These are phyloP conservation scores for Sideroxylon spinosum DNA, from an alignment of 179 eudicot species.

Conservation along the genomic window DNA sequence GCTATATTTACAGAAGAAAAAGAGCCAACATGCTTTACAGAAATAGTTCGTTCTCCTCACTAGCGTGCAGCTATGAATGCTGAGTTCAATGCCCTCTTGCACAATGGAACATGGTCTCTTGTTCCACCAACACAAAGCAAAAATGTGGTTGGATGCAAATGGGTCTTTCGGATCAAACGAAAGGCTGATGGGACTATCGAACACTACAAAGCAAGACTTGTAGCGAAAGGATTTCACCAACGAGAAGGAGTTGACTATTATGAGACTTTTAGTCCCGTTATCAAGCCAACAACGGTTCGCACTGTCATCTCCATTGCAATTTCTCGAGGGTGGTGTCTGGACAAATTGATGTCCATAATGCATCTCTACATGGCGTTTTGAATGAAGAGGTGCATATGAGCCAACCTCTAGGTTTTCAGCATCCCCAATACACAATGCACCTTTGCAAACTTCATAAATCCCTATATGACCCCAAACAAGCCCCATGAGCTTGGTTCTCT, in stretches of 20 bases:
- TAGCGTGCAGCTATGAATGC: background rate
- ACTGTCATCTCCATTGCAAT: too few species aligned
- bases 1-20: background rate
- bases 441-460: too few species aligned
- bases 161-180: background rate
- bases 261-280: too few species aligned
- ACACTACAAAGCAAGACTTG: too few species aligned
- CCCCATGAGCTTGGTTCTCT: background rate
- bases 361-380: background rate
- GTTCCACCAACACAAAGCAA: background rate
- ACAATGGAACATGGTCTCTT: background rate
- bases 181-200: too few species aligned
- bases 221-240: too few species aligned
- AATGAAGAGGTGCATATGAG: background rate
- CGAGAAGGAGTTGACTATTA: too few species aligned
- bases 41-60: too few species aligned
- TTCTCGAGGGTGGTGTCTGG: background rate
- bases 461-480: background rate
- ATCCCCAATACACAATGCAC: background rate
- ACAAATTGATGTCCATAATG: too few species aligned
- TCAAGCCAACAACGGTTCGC: too few species aligned
- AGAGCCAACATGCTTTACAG: background rate
- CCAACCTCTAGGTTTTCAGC: background rate
- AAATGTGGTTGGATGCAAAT: too few species aligned
- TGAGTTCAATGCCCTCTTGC: background rate